Percentiles rank a stretch among this genome's conserved stretches.
Conservation (phyloP, 768 basidiomycete genomes). For the Boletus sp. region DNA sequence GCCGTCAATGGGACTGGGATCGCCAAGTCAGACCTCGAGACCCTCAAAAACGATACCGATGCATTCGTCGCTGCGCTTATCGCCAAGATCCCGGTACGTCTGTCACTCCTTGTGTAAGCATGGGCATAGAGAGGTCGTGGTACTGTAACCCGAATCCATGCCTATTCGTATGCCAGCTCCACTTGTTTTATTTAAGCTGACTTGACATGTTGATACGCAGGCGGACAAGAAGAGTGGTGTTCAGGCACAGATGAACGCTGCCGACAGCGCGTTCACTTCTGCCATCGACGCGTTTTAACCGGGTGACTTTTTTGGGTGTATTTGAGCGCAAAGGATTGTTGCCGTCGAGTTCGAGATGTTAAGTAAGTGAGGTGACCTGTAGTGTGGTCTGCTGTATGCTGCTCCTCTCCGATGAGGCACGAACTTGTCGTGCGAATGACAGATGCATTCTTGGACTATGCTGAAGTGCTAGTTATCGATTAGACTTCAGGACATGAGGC, state of each 20-base stretch:
- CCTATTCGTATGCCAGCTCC: not conserved
- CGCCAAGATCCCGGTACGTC: constrained; percentile 1
- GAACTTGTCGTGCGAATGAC: not conserved
- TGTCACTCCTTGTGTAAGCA: not conserved
- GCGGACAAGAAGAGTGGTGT: not conserved
- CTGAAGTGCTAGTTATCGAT: too few species aligned
- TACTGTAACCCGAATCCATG: not conserved
- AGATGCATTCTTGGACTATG: too few species aligned
- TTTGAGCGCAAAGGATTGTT: not conserved
- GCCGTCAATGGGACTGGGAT: accelerated
- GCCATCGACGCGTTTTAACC: not conserved
- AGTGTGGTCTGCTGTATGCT: too few species aligned
- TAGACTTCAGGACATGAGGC: too few species aligned
- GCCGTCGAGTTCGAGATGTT: not conserved
- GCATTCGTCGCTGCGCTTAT: not conserved
- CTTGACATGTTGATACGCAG: not conserved
- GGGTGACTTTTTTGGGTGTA: not conserved
- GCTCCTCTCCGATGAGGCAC: too few species aligned
- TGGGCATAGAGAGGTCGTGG: not conserved
- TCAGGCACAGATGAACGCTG: not conserved
- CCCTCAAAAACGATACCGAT: not conserved
- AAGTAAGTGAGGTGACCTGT: not conserved
- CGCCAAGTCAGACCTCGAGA: not conserved
- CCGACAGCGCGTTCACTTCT: not conserved
- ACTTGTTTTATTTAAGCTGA: not conserved